Percentiles rank a stretch among this genome's conserved stretches.
These are phyloP conservation scores for Sequoia sempervirens DNA, from an alignment of 75 land plant species.

Conservation along the genomic window DNA sequence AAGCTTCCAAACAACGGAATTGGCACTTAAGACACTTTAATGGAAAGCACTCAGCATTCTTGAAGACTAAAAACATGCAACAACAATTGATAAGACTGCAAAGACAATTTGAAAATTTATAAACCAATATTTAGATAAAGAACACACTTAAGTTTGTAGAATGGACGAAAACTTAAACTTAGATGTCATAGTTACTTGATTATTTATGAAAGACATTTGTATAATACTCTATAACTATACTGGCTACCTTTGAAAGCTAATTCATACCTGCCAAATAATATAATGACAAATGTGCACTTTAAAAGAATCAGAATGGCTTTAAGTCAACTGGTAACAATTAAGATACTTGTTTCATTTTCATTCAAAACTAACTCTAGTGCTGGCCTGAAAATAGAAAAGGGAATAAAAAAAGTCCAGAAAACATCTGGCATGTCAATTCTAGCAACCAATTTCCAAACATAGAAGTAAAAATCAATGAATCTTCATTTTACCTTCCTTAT, in stretches of 20 bases:
- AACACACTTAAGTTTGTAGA: neutral
- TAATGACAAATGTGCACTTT: neutral
- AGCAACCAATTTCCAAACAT: neutral
- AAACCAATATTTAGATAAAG: neutral
- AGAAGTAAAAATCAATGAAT: constrained; percentile 1
- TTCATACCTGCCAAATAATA: neutral
- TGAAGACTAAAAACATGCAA: neutral
- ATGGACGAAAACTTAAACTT: neutral
- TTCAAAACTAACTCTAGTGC: neutral
- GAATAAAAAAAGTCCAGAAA: neutral
- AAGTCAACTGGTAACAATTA: neutral
- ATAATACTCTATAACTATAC: neutral
- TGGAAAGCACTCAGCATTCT: neutral
- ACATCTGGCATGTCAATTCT: neutral
- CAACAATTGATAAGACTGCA: neutral
- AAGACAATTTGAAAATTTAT: neutral
- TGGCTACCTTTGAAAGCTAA: neutral
- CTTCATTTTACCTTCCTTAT: constrained; percentile 70
- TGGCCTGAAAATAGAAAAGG: neutral
- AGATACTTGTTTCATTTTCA: neutral
- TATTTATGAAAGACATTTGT: neutral
- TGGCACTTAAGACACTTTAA: neutral
- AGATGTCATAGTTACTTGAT: neutral
- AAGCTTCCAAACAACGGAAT: neutral
- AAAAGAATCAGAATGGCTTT: neutral